These are phyloP conservation scores for Lolium multiflorum DNA, from an alignment of 176 grass and related monocot species.

Conservation along the genomic window DNA sequence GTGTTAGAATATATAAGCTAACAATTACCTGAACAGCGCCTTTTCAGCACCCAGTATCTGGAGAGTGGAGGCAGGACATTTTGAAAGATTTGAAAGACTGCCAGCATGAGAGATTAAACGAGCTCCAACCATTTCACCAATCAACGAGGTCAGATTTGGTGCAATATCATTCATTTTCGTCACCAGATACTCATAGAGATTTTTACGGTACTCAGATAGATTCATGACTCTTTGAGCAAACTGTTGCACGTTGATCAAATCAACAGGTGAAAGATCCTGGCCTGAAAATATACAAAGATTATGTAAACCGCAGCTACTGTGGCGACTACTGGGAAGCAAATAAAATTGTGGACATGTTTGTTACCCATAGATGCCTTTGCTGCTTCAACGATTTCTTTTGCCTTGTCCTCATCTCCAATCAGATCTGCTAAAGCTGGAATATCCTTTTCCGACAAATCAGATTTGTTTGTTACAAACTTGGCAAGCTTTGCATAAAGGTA, in stretches of 20 bases:
- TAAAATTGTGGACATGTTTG: neutral
- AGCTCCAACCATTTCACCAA: slow-evolving; percentile 92
- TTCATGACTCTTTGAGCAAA: slow-evolving; percentile 89
- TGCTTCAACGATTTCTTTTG: slow-evolving; percentile 84
- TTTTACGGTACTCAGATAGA: slow-evolving; percentile 85
- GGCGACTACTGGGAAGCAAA: neutral
- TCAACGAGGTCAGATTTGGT: slow-evolving; percentile 77
- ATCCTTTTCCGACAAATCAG: slow-evolving; percentile 66
- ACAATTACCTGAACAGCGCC: slow-evolving; percentile 79
- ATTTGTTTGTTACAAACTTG: slow-evolving; percentile 73
- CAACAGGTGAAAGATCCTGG: slow-evolving; percentile 80
- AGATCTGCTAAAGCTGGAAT: slow-evolving; percentile 67
- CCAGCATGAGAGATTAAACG: slow-evolving; percentile 93
- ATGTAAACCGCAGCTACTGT: neutral
- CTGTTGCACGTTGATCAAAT: slow-evolving; percentile 85
- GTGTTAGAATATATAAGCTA: neutral
- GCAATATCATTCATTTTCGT: slow-evolving; percentile 95
- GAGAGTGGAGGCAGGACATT: slow-evolving; percentile 82
- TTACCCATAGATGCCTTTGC: slow-evolving; percentile 87
- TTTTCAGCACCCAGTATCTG: slow-evolving; percentile 97
- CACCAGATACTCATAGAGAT: slow-evolving; percentile 89
- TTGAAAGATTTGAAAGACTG: slow-evolving; percentile 95
- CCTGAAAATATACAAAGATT: slow-evolving; percentile 45
- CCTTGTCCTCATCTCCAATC: slow-evolving; percentile 77
- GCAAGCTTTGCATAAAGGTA: slow-evolving; percentile 77